Evolutionary conservation across 2,329 filamentous ascomycete species (phyloP).

Genomic region (Aspergillus fijiensis): DNA sequence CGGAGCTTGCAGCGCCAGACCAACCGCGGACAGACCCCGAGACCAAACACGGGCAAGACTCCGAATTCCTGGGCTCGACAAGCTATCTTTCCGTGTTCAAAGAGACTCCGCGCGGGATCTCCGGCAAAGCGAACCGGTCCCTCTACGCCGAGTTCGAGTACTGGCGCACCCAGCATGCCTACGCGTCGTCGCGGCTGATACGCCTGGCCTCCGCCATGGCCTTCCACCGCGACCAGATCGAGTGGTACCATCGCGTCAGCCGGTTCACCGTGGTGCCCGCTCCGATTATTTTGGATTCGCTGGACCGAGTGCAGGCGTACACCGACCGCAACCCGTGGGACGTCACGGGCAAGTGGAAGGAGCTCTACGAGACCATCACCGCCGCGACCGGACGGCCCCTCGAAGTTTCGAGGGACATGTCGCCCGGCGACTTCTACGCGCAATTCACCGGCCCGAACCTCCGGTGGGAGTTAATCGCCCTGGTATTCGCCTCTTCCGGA

Average conservation of each 20-base stretch:
- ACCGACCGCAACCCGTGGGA: neutral
- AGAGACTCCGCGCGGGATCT: neutral
- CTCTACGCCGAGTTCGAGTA: neutral
- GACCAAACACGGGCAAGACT: neutral
- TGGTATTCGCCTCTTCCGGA: conserved; percentile 3
- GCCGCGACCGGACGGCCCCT: neutral
- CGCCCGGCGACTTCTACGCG: conserved; percentile 4
- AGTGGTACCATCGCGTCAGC: neutral
- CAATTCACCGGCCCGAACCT: conserved; percentile 6
- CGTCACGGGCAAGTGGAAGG: neutral
- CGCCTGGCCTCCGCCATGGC: neutral
- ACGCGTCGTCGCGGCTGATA: neutral
- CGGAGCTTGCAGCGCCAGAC: neutral
- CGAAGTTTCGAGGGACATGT: neutral
- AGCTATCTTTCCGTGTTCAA: conserved; percentile 7
- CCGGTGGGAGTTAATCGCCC: conserved; percentile 8
- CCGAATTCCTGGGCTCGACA: conserved; percentile 1
- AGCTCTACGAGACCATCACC: neutral
- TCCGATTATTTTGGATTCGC: neutral
- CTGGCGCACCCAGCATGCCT: conserved; percentile 1
- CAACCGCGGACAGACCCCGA: neutral
- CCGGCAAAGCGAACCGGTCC: neutral
- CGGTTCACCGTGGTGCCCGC: conserved; percentile 6
- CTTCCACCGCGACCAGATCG: conserved; percentile 4
- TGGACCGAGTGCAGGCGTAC: neutral